Percentiles rank a stretch among this genome's conserved stretches.
phyloP scores from a whole-genome alignment of 2,329 filamentous ascomycete species.

The Ramularia endophylla region DNA sequence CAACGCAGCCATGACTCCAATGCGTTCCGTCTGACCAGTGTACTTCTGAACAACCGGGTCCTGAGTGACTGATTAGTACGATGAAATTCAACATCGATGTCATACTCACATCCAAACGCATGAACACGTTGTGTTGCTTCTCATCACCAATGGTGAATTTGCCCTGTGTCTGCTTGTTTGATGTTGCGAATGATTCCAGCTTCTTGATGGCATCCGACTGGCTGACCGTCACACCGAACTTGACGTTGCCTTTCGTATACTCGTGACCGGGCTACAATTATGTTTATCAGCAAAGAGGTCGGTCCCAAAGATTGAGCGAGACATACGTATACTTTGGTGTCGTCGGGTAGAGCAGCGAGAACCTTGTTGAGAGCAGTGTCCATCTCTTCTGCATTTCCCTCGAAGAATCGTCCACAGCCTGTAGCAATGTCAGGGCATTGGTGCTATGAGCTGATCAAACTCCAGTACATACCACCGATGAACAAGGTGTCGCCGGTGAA shows the following conservation, averaged over 20 bases:
- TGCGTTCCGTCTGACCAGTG: slow-evolving; percentile 71
- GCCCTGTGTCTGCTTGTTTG: slow-evolving; percentile 83
- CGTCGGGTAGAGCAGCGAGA: slow-evolving; percentile 72
- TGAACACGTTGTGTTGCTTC: slow-evolving; percentile 97
- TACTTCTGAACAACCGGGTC: slow-evolving; percentile 79
- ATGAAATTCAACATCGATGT: too few relatives aligned
- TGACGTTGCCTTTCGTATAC: slow-evolving; percentile 95
- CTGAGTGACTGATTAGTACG: slow-evolving; percentile 34
- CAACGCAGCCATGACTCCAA: slow-evolving; percentile 78
- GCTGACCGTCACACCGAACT: slow-evolving; percentile 72
- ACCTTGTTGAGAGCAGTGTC: slow-evolving; percentile 84
- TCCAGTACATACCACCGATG: slow-evolving; percentile 73
- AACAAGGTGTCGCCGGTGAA: slow-evolving; percentile 98
- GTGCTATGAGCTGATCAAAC: background rate
- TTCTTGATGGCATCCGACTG: slow-evolving; percentile 71
- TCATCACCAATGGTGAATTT: slow-evolving; percentile 97
- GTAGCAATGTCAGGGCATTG: background rate
- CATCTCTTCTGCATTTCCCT: slow-evolving; percentile 87
- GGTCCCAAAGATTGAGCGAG: background rate
- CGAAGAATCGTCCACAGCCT: slow-evolving; percentile 96
- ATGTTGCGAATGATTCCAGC: slow-evolving; percentile 68
- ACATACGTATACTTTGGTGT: slow-evolving; percentile 83
- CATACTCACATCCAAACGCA: slow-evolving; percentile 68
- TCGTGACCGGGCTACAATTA: slow-evolving; percentile 75
- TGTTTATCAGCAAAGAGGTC: background rate